phyloP scores from a whole-genome alignment of 2,329 filamentous ascomycete genomes.

The Colletotrichum plurivorum region DNA sequence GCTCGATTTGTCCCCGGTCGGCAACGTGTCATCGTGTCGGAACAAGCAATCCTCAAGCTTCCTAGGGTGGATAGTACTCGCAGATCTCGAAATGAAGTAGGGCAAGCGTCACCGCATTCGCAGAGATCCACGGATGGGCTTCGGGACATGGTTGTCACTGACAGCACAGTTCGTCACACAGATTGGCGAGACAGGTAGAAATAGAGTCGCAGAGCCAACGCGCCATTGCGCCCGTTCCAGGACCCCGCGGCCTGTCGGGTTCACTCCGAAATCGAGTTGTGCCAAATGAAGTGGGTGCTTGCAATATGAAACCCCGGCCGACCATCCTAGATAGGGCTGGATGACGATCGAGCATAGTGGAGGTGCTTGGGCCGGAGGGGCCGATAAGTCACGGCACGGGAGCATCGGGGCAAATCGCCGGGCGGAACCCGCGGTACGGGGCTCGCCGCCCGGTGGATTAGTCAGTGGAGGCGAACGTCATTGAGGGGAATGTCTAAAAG shows the following conservation, averaged over 20 bases:
- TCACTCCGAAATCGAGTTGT: not conserved
- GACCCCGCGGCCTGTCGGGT: not conserved
- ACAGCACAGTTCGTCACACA: not conserved
- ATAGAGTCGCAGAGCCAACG: not conserved
- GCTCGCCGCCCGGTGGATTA: slow-evolving; percentile 31
- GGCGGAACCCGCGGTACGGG: slow-evolving; percentile 5
- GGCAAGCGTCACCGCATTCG: not conserved
- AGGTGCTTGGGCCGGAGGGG: slow-evolving; percentile 8
- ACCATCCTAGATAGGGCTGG: slow-evolving; percentile 12
- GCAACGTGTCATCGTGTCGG: not conserved
- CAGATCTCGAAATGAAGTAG: not conserved
- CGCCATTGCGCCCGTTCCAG: not conserved
- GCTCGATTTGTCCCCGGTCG: not conserved
- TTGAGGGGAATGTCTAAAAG: slow-evolving; percentile 26
- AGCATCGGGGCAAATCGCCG: slow-evolving; percentile 24
- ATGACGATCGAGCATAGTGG: slow-evolving; percentile 5
- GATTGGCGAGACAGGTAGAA: not conserved
- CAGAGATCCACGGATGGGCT: not conserved
- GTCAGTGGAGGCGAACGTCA: slow-evolving; percentile 38
- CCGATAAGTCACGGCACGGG: slow-evolving; percentile 15
- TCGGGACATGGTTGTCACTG: not conserved
- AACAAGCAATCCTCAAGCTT: not conserved
- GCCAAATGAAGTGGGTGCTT: not conserved
- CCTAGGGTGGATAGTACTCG: not conserved
- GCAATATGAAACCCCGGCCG: slow-evolving; percentile 3